Evolutionary conservation across 768 basidiomycete species (phyloP), one percentile per base, ranked within the genome.

Genomic region (Pleurotus cornucopiae): DNA sequence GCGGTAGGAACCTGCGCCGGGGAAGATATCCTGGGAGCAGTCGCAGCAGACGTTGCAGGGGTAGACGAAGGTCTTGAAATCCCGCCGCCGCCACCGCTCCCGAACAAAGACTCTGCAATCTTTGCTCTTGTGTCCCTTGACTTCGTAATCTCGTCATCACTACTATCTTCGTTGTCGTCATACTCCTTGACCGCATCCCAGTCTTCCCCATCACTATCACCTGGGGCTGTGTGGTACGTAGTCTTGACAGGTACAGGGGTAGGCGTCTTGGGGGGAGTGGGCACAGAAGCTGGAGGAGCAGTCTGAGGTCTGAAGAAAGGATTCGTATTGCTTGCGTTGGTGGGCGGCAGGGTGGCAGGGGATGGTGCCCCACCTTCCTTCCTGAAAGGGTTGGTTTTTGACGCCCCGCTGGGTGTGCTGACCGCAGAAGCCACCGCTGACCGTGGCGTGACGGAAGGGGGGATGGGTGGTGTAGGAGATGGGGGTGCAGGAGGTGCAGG

Each of bases 181-280:
- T 82, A 84, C 68, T 94, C 92, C 63, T 82, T 74, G 48, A 91
- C 75, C n/a, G 85, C 84, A 54, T 88, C 92, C 92, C 93, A 95
- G 49, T 93, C 91, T 14, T 90, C 89, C 1, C 89, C 87, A 43
- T 69, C 69, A 20, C 57, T 63, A 30, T 75, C 76, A 2, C 71
- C 69, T 1, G 86, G 78, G 0, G 83, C 88, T 1, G 83, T 86
- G 59, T 87, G 70, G 58, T 91, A 89, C 2, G 78, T 66, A 0
- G 79, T 67, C 65, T 81, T 86, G 20, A 78, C 66, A 0, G 81
- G 69, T 5, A 78, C 71, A 1, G 86, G 82, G 1, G 73, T 73
- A 1, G 88, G 81, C 58, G 81, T 81, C 65, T 77, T 81, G 4
- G 71, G 65, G 2, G 77, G 71, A 4, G 79, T 71, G 20, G 77